Conservation (phyloP, 202 grass and related monocot species). For the Schoenoplectus triqueter region DNA sequence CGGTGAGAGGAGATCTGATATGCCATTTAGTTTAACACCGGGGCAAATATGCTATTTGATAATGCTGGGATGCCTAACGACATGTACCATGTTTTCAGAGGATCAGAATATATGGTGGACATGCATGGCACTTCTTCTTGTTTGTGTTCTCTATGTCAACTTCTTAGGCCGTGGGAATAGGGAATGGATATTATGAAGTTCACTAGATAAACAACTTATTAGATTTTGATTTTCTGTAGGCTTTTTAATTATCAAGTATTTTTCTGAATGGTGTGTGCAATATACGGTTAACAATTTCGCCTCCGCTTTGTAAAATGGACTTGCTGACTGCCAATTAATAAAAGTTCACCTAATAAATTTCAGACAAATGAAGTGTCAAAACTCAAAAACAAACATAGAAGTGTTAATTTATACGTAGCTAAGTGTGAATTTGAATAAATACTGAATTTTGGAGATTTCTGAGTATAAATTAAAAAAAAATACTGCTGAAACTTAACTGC, state of each 20-base stretch:
- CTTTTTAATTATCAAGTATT: slow-evolving; percentile 10
- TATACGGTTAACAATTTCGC: background rate
- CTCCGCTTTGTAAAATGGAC: background rate
- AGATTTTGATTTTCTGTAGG: slow-evolving; percentile 1
- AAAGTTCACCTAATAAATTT: background rate
- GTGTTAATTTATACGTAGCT: too few species aligned
- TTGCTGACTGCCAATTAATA: background rate
- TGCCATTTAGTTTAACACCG: slow-evolving; percentile 19
- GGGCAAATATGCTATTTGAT: slow-evolving; percentile 72
- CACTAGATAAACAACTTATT: background rate
- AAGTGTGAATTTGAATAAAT: too few species aligned
- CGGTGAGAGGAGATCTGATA: background rate
- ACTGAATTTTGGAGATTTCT: too few species aligned
- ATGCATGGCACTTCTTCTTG: slow-evolving; percentile 46
- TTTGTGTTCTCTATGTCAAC: slow-evolving; percentile 65
- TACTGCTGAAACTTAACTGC: too few species aligned
- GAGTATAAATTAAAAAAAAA: too few species aligned
- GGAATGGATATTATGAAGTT: slow-evolving; percentile 27
- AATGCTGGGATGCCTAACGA: slow-evolving; percentile 54
- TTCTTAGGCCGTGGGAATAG: slow-evolving; percentile 49
- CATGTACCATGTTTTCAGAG: slow-evolving; percentile 60
- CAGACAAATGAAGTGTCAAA: background rate
- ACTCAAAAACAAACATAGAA: background rate
- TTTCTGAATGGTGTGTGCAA: background rate
- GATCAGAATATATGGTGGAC: slow-evolving; percentile 64